Evolutionary conservation across 805 yeast genomes (phyloP), one percentile per base, ranked within the genome.

Genomic region (Ogataea populi-albae): DNA sequence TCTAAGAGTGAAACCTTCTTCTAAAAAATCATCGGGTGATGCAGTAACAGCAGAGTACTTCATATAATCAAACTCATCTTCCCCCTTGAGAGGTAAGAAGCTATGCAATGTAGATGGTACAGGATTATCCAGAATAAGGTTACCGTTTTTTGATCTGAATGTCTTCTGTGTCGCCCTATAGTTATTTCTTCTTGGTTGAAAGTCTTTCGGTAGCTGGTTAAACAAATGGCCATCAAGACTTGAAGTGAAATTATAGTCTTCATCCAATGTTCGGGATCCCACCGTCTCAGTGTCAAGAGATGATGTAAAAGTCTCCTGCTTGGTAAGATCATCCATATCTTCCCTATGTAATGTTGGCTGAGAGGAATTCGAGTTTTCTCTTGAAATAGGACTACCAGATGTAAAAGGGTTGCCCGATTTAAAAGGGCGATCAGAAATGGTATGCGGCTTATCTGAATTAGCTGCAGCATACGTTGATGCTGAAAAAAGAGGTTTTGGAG

Each of bases 1-100:
- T 50, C 98, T 75, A 33, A 93, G 65, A 2, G 89, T 80, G 62
- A 89, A 93, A 0, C 98, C 98, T 31, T 75, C 77, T 3, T 66
- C 69, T 12, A 77, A 75, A 55, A 86, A 93, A 23, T 84, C 82
- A 61, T 89, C 93, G 2, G 98, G 96, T 38, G 84, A 89, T 1
- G 94, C 73, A 1, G 99, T 93, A 55, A 95, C 89, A 0, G 98
- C 99, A 0, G 98, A 86, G 61, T 93, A 93, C 47, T 96, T 80
- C 97, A 93, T 89, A 62, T 86, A 86, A 11, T 93, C 81, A 58
- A 87, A 93, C 61, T 93, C 99, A 37, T 93, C 96, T 45, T 82
- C 81, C 46, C 86, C 95, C 31, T 93, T 77, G 50, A 87, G 71
- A 4, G 97, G 95, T 37, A 94, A 65, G 46, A 88, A 89, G 43